Evolutionary conservation across 805 yeast genomes (phyloP).

Genomic region (Cyberlindnera meyerae): DNA sequence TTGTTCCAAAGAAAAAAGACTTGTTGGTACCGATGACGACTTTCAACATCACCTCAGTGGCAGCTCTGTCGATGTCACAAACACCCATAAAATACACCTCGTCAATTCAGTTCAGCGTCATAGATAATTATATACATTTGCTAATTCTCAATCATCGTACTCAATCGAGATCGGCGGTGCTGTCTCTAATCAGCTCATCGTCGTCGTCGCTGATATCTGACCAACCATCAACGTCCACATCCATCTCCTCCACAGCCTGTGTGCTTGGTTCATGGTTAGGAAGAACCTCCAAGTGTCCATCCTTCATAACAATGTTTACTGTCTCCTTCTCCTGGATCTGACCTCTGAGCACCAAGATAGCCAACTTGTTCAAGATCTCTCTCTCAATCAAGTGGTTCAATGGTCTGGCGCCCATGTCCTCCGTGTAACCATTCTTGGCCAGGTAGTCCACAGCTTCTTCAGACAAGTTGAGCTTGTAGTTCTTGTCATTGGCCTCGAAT

Average conservation of each 20-base stretch:
- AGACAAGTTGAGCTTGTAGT: slow-evolving; percentile 65
- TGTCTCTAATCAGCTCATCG: slow-evolving; percentile 18
- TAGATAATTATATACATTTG: no score
- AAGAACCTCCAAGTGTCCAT: slow-evolving; percentile 67
- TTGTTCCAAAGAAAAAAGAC: no score
- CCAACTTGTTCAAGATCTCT: slow-evolving; percentile 82
- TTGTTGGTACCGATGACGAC: no score
- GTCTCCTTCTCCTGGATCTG: slow-evolving; percentile 85
- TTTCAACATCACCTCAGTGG: no score
- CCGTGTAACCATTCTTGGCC: slow-evolving; percentile 82
- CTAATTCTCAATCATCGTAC: no score
- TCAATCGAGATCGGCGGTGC: no score
- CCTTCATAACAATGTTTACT: slow-evolving; percentile 54
- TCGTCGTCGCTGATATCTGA: slow-evolving; percentile 62
- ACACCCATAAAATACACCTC: no score
- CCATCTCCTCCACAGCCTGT: slow-evolving; percentile 39
- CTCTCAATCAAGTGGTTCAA: slow-evolving; percentile 86
- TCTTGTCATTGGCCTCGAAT: slow-evolving; percentile 79
- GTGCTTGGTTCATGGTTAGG: slow-evolving; percentile 70
- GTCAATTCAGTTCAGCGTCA: no score
- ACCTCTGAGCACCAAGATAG: slow-evolving; percentile 81
- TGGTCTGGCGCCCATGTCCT: slow-evolving; percentile 96
- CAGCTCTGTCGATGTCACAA: no score
- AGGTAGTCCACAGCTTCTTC: slow-evolving; percentile 76
- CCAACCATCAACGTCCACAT: slow-evolving; percentile 50